Evolutionary conservation across 2,329 filamentous ascomycete species (phyloP).

Genomic region (Aspergillus pseudonomiae): DNA sequence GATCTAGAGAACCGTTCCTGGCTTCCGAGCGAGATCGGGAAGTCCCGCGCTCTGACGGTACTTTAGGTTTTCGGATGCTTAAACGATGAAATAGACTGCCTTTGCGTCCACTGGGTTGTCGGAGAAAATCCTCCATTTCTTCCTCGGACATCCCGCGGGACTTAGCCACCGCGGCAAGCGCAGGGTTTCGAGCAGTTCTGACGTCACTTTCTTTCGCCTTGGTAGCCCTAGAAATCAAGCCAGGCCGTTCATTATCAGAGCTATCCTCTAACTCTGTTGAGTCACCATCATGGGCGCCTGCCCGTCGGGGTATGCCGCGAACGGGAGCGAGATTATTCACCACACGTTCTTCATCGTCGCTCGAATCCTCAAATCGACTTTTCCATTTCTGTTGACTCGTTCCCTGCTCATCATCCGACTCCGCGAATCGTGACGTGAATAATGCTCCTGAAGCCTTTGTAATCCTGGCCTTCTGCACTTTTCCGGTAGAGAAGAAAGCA

Average conservation of each 20-base stretch:
- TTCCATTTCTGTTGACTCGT: slow-evolving; percentile 42
- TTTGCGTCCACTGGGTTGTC: slow-evolving; percentile 33
- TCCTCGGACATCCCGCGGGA: slow-evolving; percentile 61
- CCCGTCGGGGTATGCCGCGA: slow-evolving; percentile 61
- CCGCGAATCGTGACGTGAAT: slow-evolving; percentile 58
- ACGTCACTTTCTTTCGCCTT: not conserved
- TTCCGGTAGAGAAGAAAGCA: slow-evolving; percentile 46
- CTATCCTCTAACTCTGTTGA: slow-evolving; percentile 65
- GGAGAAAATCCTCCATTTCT: slow-evolving; percentile 39
- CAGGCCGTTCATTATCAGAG: slow-evolving; percentile 53
- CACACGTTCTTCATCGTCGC: slow-evolving; percentile 65
- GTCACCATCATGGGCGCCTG: slow-evolving; percentile 63
- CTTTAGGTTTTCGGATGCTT: slow-evolving; percentile 33
- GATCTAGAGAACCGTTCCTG: slow-evolving; percentile 38
- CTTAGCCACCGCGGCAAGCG: slow-evolving; percentile 38
- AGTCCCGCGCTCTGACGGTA: slow-evolving; percentile 41
- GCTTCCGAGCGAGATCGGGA: slow-evolving; percentile 47
- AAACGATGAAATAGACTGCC: slow-evolving; percentile 37
- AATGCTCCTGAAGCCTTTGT: slow-evolving; percentile 28
- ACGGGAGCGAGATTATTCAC: slow-evolving; percentile 54
- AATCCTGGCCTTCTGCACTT: slow-evolving; percentile 34
- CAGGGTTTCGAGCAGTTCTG: slow-evolving; percentile 27
- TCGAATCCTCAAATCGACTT: slow-evolving; percentile 72
- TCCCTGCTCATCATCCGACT: slow-evolving; percentile 66
- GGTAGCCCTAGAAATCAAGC: slow-evolving; percentile 21